A percentile compares a stretch with the other conserved stretches of the same genome.
Conservation (phyloP, 768 basidiomycete genomes). For the Pholiota conissans region DNA sequence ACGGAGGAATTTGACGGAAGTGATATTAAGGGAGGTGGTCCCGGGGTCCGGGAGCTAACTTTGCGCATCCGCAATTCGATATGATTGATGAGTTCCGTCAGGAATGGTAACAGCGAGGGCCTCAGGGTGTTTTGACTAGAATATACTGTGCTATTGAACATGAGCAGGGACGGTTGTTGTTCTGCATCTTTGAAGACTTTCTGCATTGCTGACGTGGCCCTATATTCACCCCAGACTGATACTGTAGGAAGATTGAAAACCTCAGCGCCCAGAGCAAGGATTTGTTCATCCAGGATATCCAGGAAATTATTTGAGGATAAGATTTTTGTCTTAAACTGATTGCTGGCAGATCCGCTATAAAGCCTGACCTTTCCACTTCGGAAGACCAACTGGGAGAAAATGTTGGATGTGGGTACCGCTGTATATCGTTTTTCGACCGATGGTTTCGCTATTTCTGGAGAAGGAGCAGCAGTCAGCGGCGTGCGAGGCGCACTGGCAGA, state of each 20-base stretch:
- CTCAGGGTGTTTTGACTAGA: constrained; percentile 83
- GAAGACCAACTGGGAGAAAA: constrained; percentile 73
- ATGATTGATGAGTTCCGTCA: constrained; percentile 70
- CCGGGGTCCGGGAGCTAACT: constrained; percentile 32
- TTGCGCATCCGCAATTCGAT: constrained; percentile 72
- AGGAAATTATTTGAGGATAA: constrained; percentile 30
- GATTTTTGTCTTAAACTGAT: constrained; percentile 38
- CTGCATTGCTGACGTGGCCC: constrained; percentile 49
- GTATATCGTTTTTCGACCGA: constrained; percentile 31
- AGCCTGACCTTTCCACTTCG: constrained; percentile 83
- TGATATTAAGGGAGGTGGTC: constrained; percentile 12
- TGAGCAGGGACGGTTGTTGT: constrained; percentile 56
- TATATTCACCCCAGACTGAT: constrained; percentile 84
- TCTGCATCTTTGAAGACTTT: constrained; percentile 32
- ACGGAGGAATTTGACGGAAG: constrained; percentile 11
- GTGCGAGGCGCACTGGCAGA: constrained; percentile 54
- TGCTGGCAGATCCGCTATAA: constrained; percentile 49
- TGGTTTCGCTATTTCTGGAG: constrained; percentile 14
- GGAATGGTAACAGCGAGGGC: constrained; percentile 83
- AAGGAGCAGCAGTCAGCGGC: constrained; percentile 26
- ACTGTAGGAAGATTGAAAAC: constrained; percentile 73
- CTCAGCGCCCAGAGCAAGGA: constrained; percentile 56
- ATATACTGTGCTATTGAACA: constrained; percentile 88
- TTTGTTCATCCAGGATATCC: constrained; percentile 53
- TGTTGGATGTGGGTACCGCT: constrained; percentile 52